Evolutionary conservation across 208 protist genomes (phyloP), one percentile per base, ranked within the genome.

Genomic region (Plasmodiophora brassicae): DNA sequence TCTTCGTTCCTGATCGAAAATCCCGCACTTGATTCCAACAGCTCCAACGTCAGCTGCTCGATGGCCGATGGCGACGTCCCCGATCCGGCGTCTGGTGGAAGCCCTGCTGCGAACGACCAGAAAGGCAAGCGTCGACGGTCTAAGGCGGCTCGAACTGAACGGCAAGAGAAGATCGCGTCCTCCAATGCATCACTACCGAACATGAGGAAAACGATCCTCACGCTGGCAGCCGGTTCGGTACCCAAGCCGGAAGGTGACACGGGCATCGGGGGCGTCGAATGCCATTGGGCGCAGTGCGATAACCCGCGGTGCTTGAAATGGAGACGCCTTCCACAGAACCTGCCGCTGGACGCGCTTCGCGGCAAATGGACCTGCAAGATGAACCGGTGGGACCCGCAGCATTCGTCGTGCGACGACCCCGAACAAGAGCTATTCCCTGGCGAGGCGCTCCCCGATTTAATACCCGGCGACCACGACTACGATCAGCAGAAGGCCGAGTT

Each of bases 241-340:
- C 20, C 20, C 50, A 57, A 25, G 14, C 20, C 14, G 25, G 20
- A 57, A 25, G 14, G 20, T 57, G 50, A 28, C 14, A 57, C n/a
- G n/a, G n/a, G n/a, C n/a, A n/a, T n/a, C n/a, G n/a, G n/a, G n/a
- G n/a, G n/a, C n/a, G n/a, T 57, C 14, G 71, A 84, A 25, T 84
- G 22, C 32, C 22, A 50, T 25, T 84, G 71, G 71, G 71, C 41
- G 14, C 71, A 50, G 32, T 84, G 71, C 28, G 41, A 50, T 84
- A 36, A 65, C 28, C 71, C 71, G 14, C n/a, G 84, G 25, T 86
- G 84, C 44, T 28, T 28, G 36, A 86, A 86, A 35, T 86, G 84
- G 84, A 22, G 84, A 50, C 41, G 36, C 20, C 84, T 86, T 22
- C n/a, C n/a, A 35, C 14, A 86, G 20, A 10, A 50, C 20, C n/a